These are phyloP conservation scores for Neofusicoccum kwambonambiense DNA, from an alignment of 2,329 filamentous ascomycete species.

Conservation along the genomic window DNA sequence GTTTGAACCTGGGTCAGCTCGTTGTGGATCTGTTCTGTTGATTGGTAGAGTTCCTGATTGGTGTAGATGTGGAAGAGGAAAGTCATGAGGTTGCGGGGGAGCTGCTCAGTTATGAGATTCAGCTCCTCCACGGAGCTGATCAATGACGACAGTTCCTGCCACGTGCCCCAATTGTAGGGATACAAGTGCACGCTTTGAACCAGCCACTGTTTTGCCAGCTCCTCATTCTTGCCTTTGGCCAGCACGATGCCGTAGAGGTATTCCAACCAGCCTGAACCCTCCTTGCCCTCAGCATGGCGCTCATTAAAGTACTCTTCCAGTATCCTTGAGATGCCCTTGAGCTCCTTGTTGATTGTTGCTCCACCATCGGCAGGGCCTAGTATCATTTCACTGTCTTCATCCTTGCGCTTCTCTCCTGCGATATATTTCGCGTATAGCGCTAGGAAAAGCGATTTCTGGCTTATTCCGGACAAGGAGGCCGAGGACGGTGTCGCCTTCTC, in stretches of 20 bases:
- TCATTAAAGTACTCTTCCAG: constrained; percentile 79
- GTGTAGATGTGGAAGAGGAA: constrained; percentile 92
- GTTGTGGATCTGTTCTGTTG: constrained; percentile 70
- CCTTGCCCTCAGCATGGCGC: constrained; percentile 54
- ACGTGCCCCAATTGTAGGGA: constrained; percentile 96
- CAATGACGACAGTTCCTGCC: constrained; percentile 85
- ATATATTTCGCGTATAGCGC: constrained; percentile 90
- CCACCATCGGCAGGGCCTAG: constrained; percentile 89
- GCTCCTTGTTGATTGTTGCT: constrained; percentile 78
- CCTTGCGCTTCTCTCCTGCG: constrained; percentile 91
- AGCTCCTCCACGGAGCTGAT: constrained; percentile 81
- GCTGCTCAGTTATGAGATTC: constrained; percentile 65
- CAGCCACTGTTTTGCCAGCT: constrained; percentile 81
- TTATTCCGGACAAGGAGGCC: constrained; percentile 54
- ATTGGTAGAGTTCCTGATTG: constrained; percentile 88
- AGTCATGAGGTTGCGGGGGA: constrained; percentile 88
- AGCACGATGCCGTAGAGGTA: constrained; percentile 89
- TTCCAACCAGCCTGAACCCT: constrained; percentile 89
- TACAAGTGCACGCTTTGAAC: constrained; percentile 83
- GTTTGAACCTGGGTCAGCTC: constrained; percentile 73
- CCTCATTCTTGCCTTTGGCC: constrained; percentile 85
- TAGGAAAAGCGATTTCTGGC: constrained; percentile 89
- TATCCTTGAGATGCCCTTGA: constrained; percentile 71
- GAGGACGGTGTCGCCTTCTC: constrained; percentile 31
- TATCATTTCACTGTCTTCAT: constrained; percentile 97